Conservation (phyloP, 2,329 filamentous ascomycete species). For the Xylaria sp. region DNA sequence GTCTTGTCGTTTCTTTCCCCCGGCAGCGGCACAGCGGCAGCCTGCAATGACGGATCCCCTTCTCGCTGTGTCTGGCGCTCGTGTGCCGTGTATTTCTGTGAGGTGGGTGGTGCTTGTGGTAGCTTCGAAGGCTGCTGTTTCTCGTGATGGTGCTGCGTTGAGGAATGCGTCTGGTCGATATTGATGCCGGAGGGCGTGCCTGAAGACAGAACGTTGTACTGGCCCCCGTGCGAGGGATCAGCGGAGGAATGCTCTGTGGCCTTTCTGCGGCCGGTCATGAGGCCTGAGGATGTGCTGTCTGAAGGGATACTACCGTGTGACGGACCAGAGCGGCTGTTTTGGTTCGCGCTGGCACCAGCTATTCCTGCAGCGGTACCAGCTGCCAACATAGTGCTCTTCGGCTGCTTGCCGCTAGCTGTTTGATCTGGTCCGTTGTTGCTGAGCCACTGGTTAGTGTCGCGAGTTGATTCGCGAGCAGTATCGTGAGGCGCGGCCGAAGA, state of each 20-base stretch:
- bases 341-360: neutral
- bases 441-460: neutral
- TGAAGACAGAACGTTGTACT: constrained; percentile 42
- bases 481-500: neutral
- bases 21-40: no score
- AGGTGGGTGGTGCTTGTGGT: neutral
- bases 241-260: neutral
- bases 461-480: neutral
- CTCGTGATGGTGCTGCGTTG: neutral
- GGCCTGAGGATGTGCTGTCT: neutral
- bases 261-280: neutral
- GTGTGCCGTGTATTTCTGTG: neutral
- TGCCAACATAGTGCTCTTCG: neutral
- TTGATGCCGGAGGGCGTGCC: constrained; percentile 45
- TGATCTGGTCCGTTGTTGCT: neutral
- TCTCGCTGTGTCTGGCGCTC: neutral
- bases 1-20: no score
- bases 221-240: neutral
- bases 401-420: neutral
- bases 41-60: neutral
- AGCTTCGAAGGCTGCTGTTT: neutral
- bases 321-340: neutral
- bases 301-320: neutral
- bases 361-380: constrained; percentile 2
- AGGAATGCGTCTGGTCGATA: constrained; percentile 16